Conservation (phyloP, 768 basidiomycete species). For the Mycena floridula region DNA sequence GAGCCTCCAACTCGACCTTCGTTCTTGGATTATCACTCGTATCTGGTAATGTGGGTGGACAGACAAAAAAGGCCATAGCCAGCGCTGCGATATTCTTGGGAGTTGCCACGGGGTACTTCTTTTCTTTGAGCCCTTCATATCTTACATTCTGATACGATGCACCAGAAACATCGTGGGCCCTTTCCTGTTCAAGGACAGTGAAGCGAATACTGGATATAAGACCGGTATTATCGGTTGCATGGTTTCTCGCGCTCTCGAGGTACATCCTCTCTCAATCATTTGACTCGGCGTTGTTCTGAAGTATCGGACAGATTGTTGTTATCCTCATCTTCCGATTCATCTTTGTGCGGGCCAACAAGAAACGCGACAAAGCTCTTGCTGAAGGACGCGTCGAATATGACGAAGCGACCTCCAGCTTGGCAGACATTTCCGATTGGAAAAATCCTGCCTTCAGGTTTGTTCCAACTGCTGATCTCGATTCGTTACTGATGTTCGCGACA, state of each 20-base stretch:
- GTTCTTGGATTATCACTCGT: slow-evolving; percentile 26
- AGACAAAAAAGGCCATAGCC: slow-evolving; percentile 17
- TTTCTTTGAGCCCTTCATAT: too few relatives aligned
- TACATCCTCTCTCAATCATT: background rate
- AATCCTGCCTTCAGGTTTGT: slow-evolving; percentile 20
- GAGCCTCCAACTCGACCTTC: slow-evolving; percentile 22
- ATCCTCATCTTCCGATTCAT: slow-evolving; percentile 18
- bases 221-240: slow-evolving; percentile 19
- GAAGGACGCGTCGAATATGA: slow-evolving; percentile 16
- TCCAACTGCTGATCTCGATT: too few relatives aligned
- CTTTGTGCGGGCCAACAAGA: slow-evolving; percentile 12
- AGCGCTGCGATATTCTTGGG: slow-evolving; percentile 16
- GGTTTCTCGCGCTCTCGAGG: slow-evolving; percentile 16
- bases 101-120: slow-evolving; percentile 14
- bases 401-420: slow-evolving; percentile 8
- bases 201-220: slow-evolving; percentile 15
- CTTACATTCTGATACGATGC: background rate
- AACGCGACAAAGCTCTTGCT: slow-evolving; percentile 13
- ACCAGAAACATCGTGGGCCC: slow-evolving; percentile 17
- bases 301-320: slow-evolving; percentile 12
- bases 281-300: background rate
- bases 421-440: slow-evolving; percentile 19
- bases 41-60: slow-evolving; percentile 32
- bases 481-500: too few relatives aligned
- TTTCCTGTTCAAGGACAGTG: slow-evolving; percentile 17